Evolutionary conservation across 768 basidiomycete genomes (phyloP), one percentile per base, ranked within the genome.

Genomic region (Chlorophyllum brunneum): DNA sequence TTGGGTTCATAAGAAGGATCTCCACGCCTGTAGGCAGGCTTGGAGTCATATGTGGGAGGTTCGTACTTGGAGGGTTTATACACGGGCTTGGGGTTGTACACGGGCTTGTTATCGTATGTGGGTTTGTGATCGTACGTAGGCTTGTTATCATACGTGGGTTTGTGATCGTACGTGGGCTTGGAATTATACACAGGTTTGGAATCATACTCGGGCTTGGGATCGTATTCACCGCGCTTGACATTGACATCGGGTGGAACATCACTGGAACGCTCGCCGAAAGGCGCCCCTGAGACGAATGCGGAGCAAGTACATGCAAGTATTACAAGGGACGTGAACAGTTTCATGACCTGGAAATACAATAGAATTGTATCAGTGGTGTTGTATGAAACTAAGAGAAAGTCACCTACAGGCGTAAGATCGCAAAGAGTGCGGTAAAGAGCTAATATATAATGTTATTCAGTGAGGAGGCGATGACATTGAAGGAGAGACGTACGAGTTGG

Each of bases 261-360:
- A 30, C 26, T 10, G n/a, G 27, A 27, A 18, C 20, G 18, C 31
- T n/a, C n/a, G n/a, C n/a, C 26, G 24, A 37, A 16, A 36, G 51
- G 51, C 41, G 30, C 42, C 16, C 42, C 51, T 13, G 51, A 51
- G 40, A 36, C 50, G 20, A 43, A 38, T 9, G 42, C 33, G 10
- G 42, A 26, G 26, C 33, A 52, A 37, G 42, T 30, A 15, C 51
- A 37, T 9, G 42, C 51, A 15, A 52, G 33, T 15, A 52, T 15
- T 4, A 52, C 34, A 7, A 52, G 24, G 18, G 51, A 44, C 10
- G 42, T 27, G 16, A 52, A 37, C 22, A 52, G 42, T 27, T 52
- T 52, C 51, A 52, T 52, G 34, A 20, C 23, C 51, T 52, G 27
- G 13, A 18, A 9, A 23, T 26, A 43, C 8, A 27, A 24, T 24